Percentiles rank a stretch among this genome's conserved stretches.
Conservation (phyloP, 2,329 filamentous ascomycete species). For the Sarocladiaceae sp. region DNA sequence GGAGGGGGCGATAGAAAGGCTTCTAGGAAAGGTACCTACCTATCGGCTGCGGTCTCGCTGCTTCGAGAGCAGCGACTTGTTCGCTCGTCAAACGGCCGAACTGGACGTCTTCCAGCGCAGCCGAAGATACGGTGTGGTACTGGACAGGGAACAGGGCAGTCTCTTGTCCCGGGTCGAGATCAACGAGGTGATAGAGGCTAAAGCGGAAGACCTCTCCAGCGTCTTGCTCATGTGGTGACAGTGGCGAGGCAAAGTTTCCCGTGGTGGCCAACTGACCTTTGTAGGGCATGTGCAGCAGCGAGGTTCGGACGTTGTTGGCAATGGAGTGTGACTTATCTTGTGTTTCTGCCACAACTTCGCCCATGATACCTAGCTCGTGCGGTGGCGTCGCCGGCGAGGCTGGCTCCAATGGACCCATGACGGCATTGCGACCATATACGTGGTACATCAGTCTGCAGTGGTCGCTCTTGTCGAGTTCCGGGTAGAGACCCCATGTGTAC, state of each 20-base stretch:
- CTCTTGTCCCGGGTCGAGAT: slow-evolving; percentile 22
- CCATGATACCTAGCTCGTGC: slow-evolving; percentile 41
- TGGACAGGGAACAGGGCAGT: slow-evolving; percentile 11
- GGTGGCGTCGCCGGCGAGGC: slow-evolving; percentile 16
- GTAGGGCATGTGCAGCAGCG: slow-evolving; percentile 39
- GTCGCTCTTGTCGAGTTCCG: slow-evolving; percentile 17
- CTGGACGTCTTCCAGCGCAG: neutral
- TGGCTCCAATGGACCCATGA: slow-evolving; percentile 27
- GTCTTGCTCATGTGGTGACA: slow-evolving; percentile 19
- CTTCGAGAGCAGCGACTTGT: neutral
- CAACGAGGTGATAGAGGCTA: slow-evolving; percentile 42
- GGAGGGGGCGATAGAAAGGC: too few species aligned
- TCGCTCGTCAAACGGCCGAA: neutral
- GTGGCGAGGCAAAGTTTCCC: slow-evolving; percentile 39
- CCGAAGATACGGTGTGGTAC: neutral
- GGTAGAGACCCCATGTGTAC: slow-evolving; percentile 18
- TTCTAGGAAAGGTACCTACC: neutral
- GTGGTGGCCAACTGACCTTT: slow-evolving; percentile 43
- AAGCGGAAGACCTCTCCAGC: slow-evolving; percentile 35
- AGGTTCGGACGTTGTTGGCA: slow-evolving; percentile 34
- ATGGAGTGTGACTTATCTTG: slow-evolving; percentile 38
- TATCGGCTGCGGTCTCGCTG: neutral
- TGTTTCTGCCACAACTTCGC: slow-evolving; percentile 38
- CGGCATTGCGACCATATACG: slow-evolving; percentile 36
- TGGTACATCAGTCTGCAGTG: slow-evolving; percentile 39